Evolutionary conservation across 2,329 filamentous ascomycete species (phyloP), one percentile per base, ranked within the genome.

Genomic region (Aspergillus niger): DNA sequence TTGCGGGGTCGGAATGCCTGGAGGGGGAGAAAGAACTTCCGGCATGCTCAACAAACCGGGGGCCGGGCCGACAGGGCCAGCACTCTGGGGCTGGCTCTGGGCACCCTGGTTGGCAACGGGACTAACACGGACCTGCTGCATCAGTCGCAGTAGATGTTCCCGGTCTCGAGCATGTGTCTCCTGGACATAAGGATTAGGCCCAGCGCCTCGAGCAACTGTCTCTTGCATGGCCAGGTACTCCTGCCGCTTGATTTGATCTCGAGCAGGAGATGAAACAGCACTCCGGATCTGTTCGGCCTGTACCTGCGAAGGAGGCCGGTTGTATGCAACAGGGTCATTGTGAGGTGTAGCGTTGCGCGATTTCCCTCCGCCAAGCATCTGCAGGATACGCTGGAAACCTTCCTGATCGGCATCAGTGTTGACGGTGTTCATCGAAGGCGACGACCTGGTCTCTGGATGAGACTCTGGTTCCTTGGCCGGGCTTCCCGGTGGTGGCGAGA

Each of bases 81-180:
- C 63, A 61, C 64, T 70, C 3, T 66, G 68, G 8, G 74, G 73
- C 44, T 70, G 71, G 28, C 64, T 61, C n/a, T 69, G 67, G 60
- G 62, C 71, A 49, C 67, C 66, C 58, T 70, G 60, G 26, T 66
- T 65, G 26, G 58, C 50, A 61, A 63, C 57, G 55, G 74, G 62
- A 41, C 69, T 73, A 32, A 78, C 68, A 47, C 73, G 74, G 15
- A 82, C 79, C 69, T 85, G 82, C 67, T 89, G 86, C 91, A 97
- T 95, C 30, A 97, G 82, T 63, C 88, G 90, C 76, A 96, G 91
- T 52, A 97, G 80, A 72, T 95, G 93, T 65, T 96, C 90, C n/a
- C 89, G 86, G 68, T 94, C 91, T 67, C 82, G 86, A 72, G 63
- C 70, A 64, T 73, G 76, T 69, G 79, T 58, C 63, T 79, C 70